These are phyloP conservation scores for Microdochium bolleyi DNA, from an alignment of 2,329 filamentous ascomycete species.

Conservation along the genomic window DNA sequence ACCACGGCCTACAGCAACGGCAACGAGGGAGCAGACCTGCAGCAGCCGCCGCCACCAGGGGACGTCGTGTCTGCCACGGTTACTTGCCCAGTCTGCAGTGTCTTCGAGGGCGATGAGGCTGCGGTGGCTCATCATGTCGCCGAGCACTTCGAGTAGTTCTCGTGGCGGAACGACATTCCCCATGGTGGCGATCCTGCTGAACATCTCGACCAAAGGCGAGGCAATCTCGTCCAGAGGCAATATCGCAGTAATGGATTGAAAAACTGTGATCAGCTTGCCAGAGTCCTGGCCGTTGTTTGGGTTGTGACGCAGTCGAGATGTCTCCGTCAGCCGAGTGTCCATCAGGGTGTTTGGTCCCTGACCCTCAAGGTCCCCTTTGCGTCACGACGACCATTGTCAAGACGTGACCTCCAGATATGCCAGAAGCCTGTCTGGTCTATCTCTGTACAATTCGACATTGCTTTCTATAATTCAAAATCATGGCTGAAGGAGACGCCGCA, in stretches of 20 bases:
- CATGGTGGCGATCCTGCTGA: no score
- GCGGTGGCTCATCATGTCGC: constrained; percentile 63
- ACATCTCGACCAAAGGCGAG: no score
- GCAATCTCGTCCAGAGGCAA: no score
- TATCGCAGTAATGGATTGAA: constrained; percentile 2
- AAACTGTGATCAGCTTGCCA: constrained; percentile 1
- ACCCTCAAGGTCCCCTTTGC: constrained; percentile 8
- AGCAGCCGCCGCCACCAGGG: constrained; percentile 1
- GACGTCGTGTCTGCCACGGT: constrained; percentile 19
- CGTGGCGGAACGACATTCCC: constrained; percentile 7
- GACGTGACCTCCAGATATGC: not conserved
- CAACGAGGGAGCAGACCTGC: constrained; percentile 4
- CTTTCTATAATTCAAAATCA: constrained; percentile 6
- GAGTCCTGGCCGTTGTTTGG: not conserved
- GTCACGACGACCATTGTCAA: not conserved
- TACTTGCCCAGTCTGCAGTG: constrained; percentile 57
- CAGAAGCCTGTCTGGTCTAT: not conserved
- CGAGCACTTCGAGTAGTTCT: constrained; percentile 37
- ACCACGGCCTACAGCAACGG: constrained; percentile 8
- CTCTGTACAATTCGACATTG: not conserved
- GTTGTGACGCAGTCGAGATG: not conserved
- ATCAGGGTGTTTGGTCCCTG: not conserved
- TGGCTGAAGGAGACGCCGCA: constrained; percentile 2
- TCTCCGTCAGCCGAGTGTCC: not conserved
- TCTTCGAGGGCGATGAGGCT: constrained; percentile 59